Evolutionary conservation across 129 eudicot species (phyloP).

Genomic region (Saposhnikovia divaricata): DNA sequence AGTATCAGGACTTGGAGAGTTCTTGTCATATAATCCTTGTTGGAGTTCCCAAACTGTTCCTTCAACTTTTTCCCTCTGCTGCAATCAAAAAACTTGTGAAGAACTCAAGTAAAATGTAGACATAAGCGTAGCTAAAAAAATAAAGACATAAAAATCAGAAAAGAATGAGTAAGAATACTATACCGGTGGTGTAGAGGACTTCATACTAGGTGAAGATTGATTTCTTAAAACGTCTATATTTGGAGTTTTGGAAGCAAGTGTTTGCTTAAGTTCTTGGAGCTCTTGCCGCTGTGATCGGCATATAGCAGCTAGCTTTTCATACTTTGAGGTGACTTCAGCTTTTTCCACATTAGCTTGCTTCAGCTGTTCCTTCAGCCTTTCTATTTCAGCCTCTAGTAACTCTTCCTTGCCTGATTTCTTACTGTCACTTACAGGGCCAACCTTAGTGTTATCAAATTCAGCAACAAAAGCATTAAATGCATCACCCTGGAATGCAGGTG

Average conservation of each 20-base stretch:
- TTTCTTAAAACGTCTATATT: conserved; percentile 30
- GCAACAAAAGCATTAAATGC: conserved; percentile 66
- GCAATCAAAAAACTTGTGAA: neutral
- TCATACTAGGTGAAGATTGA: conserved; percentile 31
- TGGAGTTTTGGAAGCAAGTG: conserved; percentile 70
- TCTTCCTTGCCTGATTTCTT: conserved; percentile 43
- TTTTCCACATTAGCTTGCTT: conserved; percentile 63
- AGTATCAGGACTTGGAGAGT: conserved; percentile 43
- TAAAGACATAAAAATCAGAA: neutral
- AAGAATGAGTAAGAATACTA: neutral
- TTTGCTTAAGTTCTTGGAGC: conserved; percentile 83
- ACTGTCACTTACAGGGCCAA: conserved; percentile 36
- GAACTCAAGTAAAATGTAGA: neutral
- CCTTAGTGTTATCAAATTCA: conserved; percentile 50
- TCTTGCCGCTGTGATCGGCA: conserved; percentile 95
- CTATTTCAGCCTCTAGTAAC: conserved; percentile 59
- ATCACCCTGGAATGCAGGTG: conserved; percentile 30
- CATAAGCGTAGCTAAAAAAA: neutral
- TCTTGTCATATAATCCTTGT: conserved; percentile 49
- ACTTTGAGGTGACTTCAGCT: conserved; percentile 71
- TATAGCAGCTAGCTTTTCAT: conserved; percentile 78
- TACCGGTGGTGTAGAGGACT: conserved; percentile 39
- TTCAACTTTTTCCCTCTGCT: conserved; percentile 41
- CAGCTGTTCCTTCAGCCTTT: conserved; percentile 66
- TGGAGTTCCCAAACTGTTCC: conserved; percentile 63